phyloP scores from a whole-genome alignment of 495 filamentous ascomycete genomes.

The Tuber calosporum region DNA sequence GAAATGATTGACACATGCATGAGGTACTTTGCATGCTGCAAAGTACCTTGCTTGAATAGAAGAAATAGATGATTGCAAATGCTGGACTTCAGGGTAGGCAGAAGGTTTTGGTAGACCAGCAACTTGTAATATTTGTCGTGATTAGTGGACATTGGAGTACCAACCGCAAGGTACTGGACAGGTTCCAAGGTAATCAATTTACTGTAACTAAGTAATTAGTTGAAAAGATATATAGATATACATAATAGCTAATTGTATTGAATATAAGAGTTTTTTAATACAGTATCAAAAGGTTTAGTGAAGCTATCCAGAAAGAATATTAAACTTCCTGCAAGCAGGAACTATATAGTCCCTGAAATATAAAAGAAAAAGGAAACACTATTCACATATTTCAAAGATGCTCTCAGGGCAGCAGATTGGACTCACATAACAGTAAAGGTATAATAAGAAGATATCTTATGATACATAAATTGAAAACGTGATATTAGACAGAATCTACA shows the following conservation, averaged over 20 bases:
- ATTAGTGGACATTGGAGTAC: neutral
- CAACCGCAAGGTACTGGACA: neutral
- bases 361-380: neutral
- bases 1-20: too few species aligned
- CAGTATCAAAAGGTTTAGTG: neutral
- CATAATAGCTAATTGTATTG: too few species aligned
- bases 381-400: conserved; percentile 27
- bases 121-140: neutral
- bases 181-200: neutral
- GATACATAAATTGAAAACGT: conserved; percentile 18
- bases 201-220: neutral
- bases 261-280: neutral
- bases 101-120: too few species aligned
- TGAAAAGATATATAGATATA: too few species aligned
- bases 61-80: too few species aligned
- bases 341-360: neutral
- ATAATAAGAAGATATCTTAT: neutral
- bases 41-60: too few species aligned
- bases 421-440: conserved; percentile 23
- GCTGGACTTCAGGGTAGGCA: too few species aligned
- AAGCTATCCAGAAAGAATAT: too few species aligned
- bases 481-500: conserved; percentile 19
- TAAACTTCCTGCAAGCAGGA: too few species aligned
- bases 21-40: too few species aligned
- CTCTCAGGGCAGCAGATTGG: conserved; percentile 19